phyloP scores from a whole-genome alignment of 176 grass and related monocot genomes.

The Typha latifolia region DNA sequence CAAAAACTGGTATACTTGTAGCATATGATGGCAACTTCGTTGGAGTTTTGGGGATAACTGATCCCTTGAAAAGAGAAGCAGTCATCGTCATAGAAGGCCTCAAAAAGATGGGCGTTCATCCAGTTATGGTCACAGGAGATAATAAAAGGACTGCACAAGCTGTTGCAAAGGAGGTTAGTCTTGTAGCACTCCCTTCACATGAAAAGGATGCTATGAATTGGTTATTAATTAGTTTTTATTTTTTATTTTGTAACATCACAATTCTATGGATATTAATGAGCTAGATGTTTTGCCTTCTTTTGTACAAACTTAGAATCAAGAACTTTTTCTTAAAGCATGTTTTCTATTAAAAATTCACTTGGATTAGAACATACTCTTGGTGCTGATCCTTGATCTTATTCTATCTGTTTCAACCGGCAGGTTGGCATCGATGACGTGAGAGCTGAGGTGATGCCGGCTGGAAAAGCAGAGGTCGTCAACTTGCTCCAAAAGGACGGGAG shows the following conservation, averaged over 20 bases:
- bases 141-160: constrained; percentile 86
- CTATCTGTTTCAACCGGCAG: neutral
- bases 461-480: constrained; percentile 44
- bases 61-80: constrained; percentile 96
- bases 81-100: constrained; percentile 82
- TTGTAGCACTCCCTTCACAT: neutral
- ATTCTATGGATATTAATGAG: no score
- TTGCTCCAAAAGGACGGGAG: constrained; percentile 57
- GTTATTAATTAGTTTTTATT: no score
- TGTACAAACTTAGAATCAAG: no score
- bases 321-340: no score
- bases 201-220: no score
- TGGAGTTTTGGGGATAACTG: constrained; percentile 74
- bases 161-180: constrained; percentile 70
- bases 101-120: constrained; percentile 82
- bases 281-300: no score
- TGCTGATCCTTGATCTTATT: neutral
- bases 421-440: constrained; percentile 59
- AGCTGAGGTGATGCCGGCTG: constrained; percentile 59
- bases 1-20: constrained; percentile 92
- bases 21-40: constrained; percentile 55
- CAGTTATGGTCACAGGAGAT: constrained; percentile 95
- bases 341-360: no score
- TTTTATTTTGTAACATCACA: no score
- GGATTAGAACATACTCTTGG: no score